A percentile compares a stretch with the other conserved stretches of the same genome.
Evolutionary conservation across 495 filamentous ascomycete genomes (phyloP).

Genomic region (Podospora tetraspora): DNA sequence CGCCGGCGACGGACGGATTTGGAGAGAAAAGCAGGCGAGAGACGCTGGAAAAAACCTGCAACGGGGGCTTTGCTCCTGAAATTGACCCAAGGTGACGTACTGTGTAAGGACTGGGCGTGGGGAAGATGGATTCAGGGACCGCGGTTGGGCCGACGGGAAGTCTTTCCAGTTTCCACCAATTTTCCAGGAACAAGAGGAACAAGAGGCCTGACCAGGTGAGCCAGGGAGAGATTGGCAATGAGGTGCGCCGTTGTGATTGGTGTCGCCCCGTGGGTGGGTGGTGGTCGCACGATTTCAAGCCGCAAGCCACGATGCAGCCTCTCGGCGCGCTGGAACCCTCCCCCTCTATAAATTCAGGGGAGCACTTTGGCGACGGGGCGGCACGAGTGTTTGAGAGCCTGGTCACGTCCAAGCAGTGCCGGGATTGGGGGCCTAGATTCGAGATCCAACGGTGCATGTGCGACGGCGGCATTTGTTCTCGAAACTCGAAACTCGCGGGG

Average conservation of each 20-base stretch:
- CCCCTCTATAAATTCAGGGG: not conserved
- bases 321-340: too few relatives aligned
- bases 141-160: not conserved
- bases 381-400: conserved; percentile 6
- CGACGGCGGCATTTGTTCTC: not conserved
- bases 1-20: not conserved
- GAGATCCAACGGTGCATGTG: not conserved
- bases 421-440: not conserved
- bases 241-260: not conserved
- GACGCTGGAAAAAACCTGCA: conserved; percentile 5
- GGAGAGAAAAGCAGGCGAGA: not conserved
- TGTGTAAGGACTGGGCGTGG: conserved; percentile 5
- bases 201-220: not conserved
- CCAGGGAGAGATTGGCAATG: not conserved
- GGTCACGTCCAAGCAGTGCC: not conserved
- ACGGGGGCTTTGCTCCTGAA: conserved; percentile 11
- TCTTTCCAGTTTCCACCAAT: not conserved
- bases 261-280: not conserved
- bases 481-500: not conserved
- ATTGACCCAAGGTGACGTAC: conserved; percentile 23
- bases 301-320: not conserved
- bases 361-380: not conserved
- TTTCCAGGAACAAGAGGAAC: conserved; percentile 8
- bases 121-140: not conserved
- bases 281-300: conserved; percentile 2